These are phyloP conservation scores for Lignosus rhinocerotis DNA, from an alignment of 1,284 basidiomycete genomes.

Conservation along the genomic window DNA sequence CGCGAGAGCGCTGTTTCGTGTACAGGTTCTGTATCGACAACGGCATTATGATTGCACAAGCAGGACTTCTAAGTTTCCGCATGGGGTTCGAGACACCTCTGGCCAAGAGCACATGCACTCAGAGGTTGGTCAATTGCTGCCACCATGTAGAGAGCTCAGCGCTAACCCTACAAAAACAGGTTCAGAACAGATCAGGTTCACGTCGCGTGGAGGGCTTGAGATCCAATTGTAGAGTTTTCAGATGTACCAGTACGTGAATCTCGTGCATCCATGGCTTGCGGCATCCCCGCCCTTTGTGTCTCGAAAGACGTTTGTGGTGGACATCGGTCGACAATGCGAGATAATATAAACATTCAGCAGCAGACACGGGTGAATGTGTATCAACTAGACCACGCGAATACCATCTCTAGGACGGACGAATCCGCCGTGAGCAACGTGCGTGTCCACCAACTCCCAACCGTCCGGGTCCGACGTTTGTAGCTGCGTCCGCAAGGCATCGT, in stretches of 20 bases:
- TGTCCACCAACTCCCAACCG: conserved; percentile 53
- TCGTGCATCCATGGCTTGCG: conserved; percentile 1
- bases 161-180: conserved; percentile 41
- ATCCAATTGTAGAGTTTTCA: background rate
- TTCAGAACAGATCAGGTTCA: conserved; percentile 92
- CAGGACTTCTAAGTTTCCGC: conserved; percentile 87
- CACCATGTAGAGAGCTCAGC: conserved; percentile 2
- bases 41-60: conserved; percentile 99
- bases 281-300: background rate
- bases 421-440: conserved; percentile 47
- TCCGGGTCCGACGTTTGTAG: conserved; percentile 47
- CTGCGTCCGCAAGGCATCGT: conserved; percentile 50
- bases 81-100: conserved; percentile 89
- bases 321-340: no score
- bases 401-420: background rate
- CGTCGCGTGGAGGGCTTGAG: conserved; percentile 77
- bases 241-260: conserved; percentile 12
- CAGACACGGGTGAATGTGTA: background rate
- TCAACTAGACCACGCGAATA: background rate
- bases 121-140: conserved; percentile 55
- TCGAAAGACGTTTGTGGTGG: background rate
- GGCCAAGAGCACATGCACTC: conserved; percentile 83
- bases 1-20: background rate
- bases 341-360: background rate
- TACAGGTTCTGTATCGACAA: conserved; percentile 97